Conservation (phyloP, 257 asterid species). For the Verbena officinalis region DNA sequence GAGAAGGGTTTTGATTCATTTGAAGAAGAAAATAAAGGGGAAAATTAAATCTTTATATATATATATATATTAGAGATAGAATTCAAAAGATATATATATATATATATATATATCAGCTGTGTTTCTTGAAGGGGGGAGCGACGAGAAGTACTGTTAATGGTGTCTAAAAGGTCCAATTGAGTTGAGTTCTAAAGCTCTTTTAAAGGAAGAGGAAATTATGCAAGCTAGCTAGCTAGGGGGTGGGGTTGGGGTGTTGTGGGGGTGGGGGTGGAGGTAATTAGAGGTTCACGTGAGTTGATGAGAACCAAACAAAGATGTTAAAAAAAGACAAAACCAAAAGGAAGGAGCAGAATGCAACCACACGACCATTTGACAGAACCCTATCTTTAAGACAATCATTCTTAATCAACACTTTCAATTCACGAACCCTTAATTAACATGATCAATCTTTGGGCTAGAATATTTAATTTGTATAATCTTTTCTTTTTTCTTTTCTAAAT, state of each 20-base stretch:
- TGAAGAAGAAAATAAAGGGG: background rate
- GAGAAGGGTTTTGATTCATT: constrained; percentile 31
- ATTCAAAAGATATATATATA: background rate
- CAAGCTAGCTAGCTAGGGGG: background rate
- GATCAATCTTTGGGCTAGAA: too few relatives aligned
- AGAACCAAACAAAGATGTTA: constrained; percentile 41
- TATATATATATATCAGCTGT: background rate
- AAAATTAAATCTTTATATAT: background rate
- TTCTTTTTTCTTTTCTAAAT: too few relatives aligned
- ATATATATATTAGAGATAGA: background rate
- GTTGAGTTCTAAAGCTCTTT: constrained; percentile 27
- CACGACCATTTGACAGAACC: constrained; percentile 66
- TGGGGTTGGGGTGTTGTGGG: too few relatives aligned
- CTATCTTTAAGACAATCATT: constrained; percentile 48
- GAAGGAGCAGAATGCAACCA: constrained; percentile 62
- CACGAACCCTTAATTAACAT: too few relatives aligned
- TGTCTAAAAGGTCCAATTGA: constrained; percentile 35
- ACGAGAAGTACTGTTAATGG: background rate
- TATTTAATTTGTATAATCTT: too few relatives aligned
- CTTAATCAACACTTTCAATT: background rate
- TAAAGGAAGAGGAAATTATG: constrained; percentile 30
- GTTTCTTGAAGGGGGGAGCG: background rate
- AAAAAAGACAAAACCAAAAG: constrained; percentile 43
- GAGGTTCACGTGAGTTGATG: constrained; percentile 54
- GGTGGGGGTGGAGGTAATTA: constrained; percentile 19